Evolutionary conservation across 108 stramenopile genomes (phyloP), one percentile per base, ranked within the genome.

Genomic region (Cyclotella kingstonii): DNA sequence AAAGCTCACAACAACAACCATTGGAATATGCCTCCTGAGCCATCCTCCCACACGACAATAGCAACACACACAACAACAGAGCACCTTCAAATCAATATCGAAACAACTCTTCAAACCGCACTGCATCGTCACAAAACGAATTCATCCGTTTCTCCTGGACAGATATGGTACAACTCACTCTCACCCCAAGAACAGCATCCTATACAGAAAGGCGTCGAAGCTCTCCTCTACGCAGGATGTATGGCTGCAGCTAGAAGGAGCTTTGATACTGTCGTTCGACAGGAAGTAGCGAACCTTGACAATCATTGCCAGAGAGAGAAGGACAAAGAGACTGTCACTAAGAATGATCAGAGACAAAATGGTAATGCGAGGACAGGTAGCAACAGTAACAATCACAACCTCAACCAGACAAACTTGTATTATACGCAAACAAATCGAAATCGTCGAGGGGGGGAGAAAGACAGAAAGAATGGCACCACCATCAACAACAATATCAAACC

Each of bases 141-240:
- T 43, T 35, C 55, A 18, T 14, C 22, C 19, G 66, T 55, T 2
- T 63, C 70, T 19, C 53, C 65, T 26, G 73, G 73, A 5, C 61
- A 67, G 50, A 43, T 57, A 56, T 83, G 82, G 82, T 83, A 73
- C 27, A 64, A 78, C 12, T 57, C 61, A 0, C 22, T 78, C 9
- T 45, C 75, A 12, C 40, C 55, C 11, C 28, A 59, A 0, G 78
- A 86, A 50, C 76, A 71, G 42, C 46, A 54, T n/a, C 64, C 78
- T 28, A 65, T 87, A 10, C 70, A 87, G 45, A 29, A 62, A 26
- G 86, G 86, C 4, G 66, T 87, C 3, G 69, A 77, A 9, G 86
- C 86, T 0, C 56, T 87, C 8, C 40, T 80, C 27, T 84, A 81
- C 51, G 77, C 81, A 5, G 86, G 86, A 39, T 83, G 83, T 43